These are phyloP conservation scores for Antarctomyces pellizariae DNA, from an alignment of 495 filamentous ascomycete genomes.

Conservation along the genomic window DNA sequence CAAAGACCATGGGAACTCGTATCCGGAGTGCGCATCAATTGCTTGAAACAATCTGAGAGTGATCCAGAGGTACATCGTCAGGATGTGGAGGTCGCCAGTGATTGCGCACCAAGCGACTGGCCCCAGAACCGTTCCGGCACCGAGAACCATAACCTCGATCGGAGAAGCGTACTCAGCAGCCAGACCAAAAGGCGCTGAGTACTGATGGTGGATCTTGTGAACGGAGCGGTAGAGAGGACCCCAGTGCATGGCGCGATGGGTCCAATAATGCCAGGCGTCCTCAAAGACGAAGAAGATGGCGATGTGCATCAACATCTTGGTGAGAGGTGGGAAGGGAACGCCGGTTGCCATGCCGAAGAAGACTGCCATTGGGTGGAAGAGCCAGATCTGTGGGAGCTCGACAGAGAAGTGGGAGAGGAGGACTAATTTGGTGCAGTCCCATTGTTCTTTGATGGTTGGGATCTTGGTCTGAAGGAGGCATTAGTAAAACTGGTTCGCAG, in stretches of 20 bases:
- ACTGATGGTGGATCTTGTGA: constrained; percentile 97
- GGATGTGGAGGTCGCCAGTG: constrained; percentile 70
- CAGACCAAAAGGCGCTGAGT: constrained; percentile 89
- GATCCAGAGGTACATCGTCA: constrained; percentile 98
- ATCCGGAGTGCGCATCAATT: constrained; percentile 91
- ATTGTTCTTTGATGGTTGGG: constrained; percentile 75
- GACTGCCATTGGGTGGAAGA: constrained; percentile 96
- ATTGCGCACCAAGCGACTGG: constrained; percentile 72
- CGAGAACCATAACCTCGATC: constrained; percentile 93
- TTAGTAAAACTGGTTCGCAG: constrained; percentile 2
- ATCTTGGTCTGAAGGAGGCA: constrained; percentile 44
- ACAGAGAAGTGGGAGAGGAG: constrained; percentile 89
- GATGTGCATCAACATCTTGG: constrained; percentile 80
- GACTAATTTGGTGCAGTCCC: constrained; percentile 78
- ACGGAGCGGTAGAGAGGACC: constrained; percentile 81
- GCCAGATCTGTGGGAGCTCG: constrained; percentile 94
- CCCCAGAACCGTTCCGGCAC: constrained; percentile 62
- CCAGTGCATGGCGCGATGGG: constrained; percentile 85
- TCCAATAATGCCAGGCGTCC: constrained; percentile 97
- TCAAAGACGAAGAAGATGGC: constrained; percentile 87
- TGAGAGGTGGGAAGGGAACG: constrained; percentile 68
- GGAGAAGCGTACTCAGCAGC: constrained; percentile 95
- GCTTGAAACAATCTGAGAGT: constrained; percentile 83
- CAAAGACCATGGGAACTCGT: constrained; percentile 93
- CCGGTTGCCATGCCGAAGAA: constrained; percentile 73